These are phyloP conservation scores for Candida yuanshanica DNA, from an alignment of 805 yeast species.

Conservation along the genomic window DNA sequence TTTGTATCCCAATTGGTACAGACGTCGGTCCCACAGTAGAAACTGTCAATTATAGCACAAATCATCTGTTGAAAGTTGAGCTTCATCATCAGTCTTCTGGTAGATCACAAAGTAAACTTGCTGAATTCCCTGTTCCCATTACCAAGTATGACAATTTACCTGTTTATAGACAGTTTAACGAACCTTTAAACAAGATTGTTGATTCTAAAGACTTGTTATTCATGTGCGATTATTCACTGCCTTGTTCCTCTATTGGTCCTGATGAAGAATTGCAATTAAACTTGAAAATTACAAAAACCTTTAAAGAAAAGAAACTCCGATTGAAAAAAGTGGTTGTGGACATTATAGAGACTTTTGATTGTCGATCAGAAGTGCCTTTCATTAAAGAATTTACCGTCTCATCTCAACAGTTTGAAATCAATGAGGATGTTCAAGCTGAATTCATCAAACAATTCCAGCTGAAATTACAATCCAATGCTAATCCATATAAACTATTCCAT, in stretches of 20 bases:
- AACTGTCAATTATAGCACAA: constrained; percentile 38
- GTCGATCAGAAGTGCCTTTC: constrained; percentile 32
- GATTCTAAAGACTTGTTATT: constrained; percentile 45
- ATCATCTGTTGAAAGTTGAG: constrained; percentile 38
- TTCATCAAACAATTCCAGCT: constrained; percentile 23
- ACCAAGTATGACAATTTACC: constrained; percentile 56
- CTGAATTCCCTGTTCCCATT: constrained; percentile 45
- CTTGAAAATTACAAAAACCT: constrained; percentile 33
- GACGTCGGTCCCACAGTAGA: constrained; percentile 49
- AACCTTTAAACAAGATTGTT: constrained; percentile 39
- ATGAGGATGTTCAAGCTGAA: constrained; percentile 7
- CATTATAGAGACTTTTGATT: constrained; percentile 47
- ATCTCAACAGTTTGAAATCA: constrained; percentile 11
- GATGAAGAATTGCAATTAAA: constrained; percentile 40
- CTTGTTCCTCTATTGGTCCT: constrained; percentile 54
- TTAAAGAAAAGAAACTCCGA: constrained; percentile 21
- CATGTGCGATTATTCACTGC: constrained; percentile 39
- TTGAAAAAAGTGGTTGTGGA: constrained; percentile 43
- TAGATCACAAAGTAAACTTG: constrained; percentile 9
- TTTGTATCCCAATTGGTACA: constrained; percentile 49
- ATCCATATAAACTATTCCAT: constrained; percentile 24
- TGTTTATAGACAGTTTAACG: constrained; percentile 47
- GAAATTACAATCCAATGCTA: constrained; percentile 22
- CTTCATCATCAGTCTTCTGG: constrained; percentile 13
- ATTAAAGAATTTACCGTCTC: constrained; percentile 38